These are phyloP conservation scores for Eucalyptus regnans DNA, from an alignment of 345 rosid species.

Conservation along the genomic window DNA sequence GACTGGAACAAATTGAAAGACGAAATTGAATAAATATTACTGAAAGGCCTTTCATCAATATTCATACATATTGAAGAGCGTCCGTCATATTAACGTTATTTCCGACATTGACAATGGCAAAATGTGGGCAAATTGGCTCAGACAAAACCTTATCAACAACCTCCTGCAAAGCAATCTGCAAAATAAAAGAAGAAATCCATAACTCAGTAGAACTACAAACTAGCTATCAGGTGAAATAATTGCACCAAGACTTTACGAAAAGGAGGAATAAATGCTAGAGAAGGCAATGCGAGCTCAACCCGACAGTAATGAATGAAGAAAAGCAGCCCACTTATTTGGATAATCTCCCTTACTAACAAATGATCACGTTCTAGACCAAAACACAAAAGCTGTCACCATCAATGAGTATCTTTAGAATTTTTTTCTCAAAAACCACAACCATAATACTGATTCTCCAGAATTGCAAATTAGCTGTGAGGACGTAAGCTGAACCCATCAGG, in stretches of 20 bases:
- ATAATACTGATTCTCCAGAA: neutral
- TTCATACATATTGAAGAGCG: constrained; percentile 15
- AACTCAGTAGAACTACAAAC: neutral
- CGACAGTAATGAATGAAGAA: neutral
- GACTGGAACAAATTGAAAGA: neutral
- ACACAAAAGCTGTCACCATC: neutral
- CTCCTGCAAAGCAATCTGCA: constrained; percentile 45
- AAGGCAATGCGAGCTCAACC: neutral
- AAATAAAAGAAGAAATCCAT: neutral
- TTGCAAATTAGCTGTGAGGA: neutral
- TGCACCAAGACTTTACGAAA: neutral
- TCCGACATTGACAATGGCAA: constrained; percentile 36
- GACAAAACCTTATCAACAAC: constrained; percentile 49
- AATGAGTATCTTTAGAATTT: neutral
- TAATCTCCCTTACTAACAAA: neutral
- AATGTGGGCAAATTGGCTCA: constrained; percentile 55
- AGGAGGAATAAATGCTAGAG: neutral
- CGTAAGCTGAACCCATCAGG: neutral
- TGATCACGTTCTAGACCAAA: neutral
- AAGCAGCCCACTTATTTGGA: neutral
- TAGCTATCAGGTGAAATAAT: neutral
- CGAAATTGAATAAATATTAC: neutral
- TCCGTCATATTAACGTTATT: neutral
- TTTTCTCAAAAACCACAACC: neutral
- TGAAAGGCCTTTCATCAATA: neutral